Evolutionary conservation across 2,329 filamentous ascomycete species (phyloP), one percentile per base, ranked within the genome.

Genomic region (Rasamsonia emersonii): DNA sequence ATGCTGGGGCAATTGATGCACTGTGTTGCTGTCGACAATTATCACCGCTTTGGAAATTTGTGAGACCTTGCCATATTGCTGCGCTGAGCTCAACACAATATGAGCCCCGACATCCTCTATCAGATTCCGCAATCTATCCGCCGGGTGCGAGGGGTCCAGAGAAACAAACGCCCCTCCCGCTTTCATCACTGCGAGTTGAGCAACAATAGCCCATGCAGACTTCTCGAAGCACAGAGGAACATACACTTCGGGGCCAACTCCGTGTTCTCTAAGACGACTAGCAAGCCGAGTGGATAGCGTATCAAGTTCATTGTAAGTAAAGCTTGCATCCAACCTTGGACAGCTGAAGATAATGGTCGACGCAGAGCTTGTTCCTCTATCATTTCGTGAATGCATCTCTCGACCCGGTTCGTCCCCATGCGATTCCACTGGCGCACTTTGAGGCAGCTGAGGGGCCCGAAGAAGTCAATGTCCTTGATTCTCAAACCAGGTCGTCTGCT

Each of bases 191-290:
- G 57, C 61, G 7, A 64, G 39, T 31, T 63, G 53, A 3, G 59
- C 53, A 19, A 65, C 52, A 9, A 63, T 47, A 8, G 59, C 51
- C 61, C 61, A 65, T 9, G 52, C 53, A 1, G 61, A 64, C 35
- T 64, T 64, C 26, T 64, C 60, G 24, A 64, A 64, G 28, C 53
- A 62, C 4, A 64, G 25, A 2, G 57, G 57, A 17, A 64, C 54
- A 30, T 59, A 55, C 3, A 48, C 46, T 18, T 60, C 54, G 1
- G 63, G 49, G 7, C 55, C 51, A 17, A 69, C 49, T 9, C 62
- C 63, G 9, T 60, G 42, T 1, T 43, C 39, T 2, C 46, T 46
- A 4, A 68, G 46, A 19, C 60, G 51, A 19, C 53, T 50, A 3
- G 59, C 55, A 14, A 58, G 49, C 28, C 42, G 51, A 30, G 37